phyloP scores from a whole-genome alignment of 2,329 filamentous ascomycete genomes.

The Cladosporium sp. region DNA sequence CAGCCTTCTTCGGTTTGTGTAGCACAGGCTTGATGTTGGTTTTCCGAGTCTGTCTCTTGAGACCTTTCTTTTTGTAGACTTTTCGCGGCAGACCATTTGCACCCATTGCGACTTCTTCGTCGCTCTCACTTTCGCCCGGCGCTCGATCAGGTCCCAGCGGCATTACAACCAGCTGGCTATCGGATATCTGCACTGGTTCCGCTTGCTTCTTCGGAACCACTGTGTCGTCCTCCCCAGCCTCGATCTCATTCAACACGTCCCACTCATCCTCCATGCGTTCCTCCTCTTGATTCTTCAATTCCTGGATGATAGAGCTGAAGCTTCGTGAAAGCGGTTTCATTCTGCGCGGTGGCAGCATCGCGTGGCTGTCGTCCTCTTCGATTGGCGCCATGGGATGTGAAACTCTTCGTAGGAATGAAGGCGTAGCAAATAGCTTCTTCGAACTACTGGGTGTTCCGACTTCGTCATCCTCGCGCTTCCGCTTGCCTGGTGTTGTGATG shows the following conservation, averaged over 20 bases:
- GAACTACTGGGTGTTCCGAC: constrained; percentile 33
- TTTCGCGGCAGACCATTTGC: constrained; percentile 56
- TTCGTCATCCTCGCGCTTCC: constrained; percentile 42
- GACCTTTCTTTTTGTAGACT: constrained; percentile 78
- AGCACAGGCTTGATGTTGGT: constrained; percentile 54
- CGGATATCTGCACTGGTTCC: constrained; percentile 40
- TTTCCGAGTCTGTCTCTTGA: constrained; percentile 73
- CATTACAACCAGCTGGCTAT: constrained; percentile 46
- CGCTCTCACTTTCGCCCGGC: constrained; percentile 55
- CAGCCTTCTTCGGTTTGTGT: constrained; percentile 34
- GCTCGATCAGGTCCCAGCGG: constrained; percentile 47
- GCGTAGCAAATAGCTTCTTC: constrained; percentile 60
- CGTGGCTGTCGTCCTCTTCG: constrained; percentile 58
- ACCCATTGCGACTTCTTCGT: constrained; percentile 56
- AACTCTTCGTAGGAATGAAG: constrained; percentile 65
- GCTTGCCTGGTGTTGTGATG: constrained; percentile 60
- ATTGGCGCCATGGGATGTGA: constrained; percentile 52
- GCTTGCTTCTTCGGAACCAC: constrained; percentile 16
- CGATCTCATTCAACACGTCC: constrained; percentile 71
- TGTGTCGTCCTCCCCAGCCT: constrained; percentile 45
- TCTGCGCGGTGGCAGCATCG: constrained; percentile 13
- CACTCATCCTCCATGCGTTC: constrained; percentile 70
- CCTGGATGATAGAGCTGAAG: constrained; percentile 72
- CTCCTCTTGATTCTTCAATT: constrained; percentile 68
- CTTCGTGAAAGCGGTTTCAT: constrained; percentile 57